Base-by-base conservation (phyloP, 1,284 basidiomycete genomes). In the Vanrija sp. region DNA sequence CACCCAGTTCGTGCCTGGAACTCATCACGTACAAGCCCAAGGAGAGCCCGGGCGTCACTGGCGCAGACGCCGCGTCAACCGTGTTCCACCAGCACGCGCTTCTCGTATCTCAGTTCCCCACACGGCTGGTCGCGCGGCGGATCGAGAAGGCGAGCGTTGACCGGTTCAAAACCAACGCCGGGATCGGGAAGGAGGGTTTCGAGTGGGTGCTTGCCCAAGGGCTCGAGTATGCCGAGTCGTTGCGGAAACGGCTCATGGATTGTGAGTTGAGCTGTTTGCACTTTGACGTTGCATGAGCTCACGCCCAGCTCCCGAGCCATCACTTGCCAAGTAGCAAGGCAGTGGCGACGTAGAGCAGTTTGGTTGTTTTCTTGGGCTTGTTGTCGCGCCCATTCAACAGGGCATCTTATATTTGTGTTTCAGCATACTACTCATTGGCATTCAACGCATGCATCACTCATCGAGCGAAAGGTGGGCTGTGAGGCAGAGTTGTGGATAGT, bases 111-210 rank as follows among this genome's bases (percentile, higher is more conserved):
- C 83, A 86, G 80, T 81, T 84, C 25, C 79, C 89, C 49, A 92
- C 89, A 84, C 80, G 85, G 62, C 83, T 83, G 47, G 83, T 88
- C 46, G 86, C 90, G 16, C 85, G 90, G 72, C 83, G 83, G 63
- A 79, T 95, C 45, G 91, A 95, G 78, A 80, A 80, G 66, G 91
- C 87, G 82, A 83, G 91, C 56, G 85, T 86, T 26, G 85, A 91
- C 73, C 82, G 90, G 54, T 94, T 94, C 66, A 86, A 88, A 72
- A 85, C 88, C 72, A 95, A 95, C 68, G 91, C 91, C 2, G 86
- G 86, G 44, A 78, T 87, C 25, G 91, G 91, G 49, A 90, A 91
- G 75, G 78, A 85, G 51, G 91, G 87, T 10, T 93, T 95, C 74
- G 88, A 89, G 52, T 88, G 90, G 72, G 90, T 95, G 25, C 76